phyloP scores from a whole-genome alignment of 805 yeast species.

The Ogataea wickerhamii region DNA sequence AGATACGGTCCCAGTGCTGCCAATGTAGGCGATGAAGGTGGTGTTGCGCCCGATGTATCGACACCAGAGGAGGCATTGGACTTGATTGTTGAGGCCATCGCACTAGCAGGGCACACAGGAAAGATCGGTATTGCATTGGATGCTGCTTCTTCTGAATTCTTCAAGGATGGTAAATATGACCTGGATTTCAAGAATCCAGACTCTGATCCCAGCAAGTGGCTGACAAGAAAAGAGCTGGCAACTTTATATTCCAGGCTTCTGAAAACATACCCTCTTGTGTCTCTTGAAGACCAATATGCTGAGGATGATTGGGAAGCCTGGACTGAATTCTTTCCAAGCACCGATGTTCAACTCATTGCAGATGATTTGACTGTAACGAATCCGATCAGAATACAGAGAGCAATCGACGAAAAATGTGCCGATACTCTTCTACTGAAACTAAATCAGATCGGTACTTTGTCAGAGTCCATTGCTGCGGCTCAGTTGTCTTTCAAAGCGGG shows the following conservation, averaged over 20 bases:
- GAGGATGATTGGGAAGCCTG: constrained; percentile 99
- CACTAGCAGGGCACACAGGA: constrained; percentile 91
- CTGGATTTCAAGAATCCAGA: constrained; percentile 96
- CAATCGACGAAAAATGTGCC: constrained; percentile 93
- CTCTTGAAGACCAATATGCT: constrained; percentile 97
- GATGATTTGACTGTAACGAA: constrained; percentile 98
- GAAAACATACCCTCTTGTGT: constrained; percentile 91
- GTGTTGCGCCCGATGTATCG: constrained; percentile 96
- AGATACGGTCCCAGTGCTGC: constrained; percentile 96
- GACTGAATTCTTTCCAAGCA: constrained; percentile 74
- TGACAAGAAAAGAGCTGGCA: constrained; percentile 81
- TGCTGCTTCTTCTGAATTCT: constrained; percentile 96
- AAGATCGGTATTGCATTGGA: constrained; percentile 87
- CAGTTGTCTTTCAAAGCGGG: constrained; percentile 86
- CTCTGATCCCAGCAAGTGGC: constrained; percentile 83
- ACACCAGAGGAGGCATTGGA: constrained; percentile 96
- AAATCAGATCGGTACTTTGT: constrained; percentile 94
- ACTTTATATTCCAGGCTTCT: constrained; percentile 73
- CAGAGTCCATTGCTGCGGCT: constrained; percentile 96
- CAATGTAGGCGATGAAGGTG: constrained; percentile 99
- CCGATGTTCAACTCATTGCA: constrained; percentile 85
- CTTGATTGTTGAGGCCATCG: constrained; percentile 84
- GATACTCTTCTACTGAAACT: constrained; percentile 92
- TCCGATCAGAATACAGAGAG: constrained; percentile 88
- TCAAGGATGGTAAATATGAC: constrained; percentile 93